Evolutionary conservation across 1,139 yeast genomes (phyloP).

Genomic region (Geotrichum siamense): DNA sequence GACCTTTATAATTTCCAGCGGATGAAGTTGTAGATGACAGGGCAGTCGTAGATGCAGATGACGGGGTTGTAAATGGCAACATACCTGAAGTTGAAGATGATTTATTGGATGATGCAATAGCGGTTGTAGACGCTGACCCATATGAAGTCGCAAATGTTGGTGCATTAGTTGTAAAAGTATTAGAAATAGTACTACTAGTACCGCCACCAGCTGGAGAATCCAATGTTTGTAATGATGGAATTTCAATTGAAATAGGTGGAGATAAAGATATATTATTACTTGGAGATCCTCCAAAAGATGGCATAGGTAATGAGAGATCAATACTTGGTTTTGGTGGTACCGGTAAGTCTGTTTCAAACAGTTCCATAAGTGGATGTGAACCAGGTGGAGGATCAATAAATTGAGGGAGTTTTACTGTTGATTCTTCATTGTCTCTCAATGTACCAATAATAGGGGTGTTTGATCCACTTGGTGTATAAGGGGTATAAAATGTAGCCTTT

Average conservation of each 20-base stretch:
- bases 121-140: neutral
- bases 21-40: neutral
- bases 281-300: neutral
- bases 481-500: neutral
- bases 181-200: too few species aligned
- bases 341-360: conserved; percentile 12
- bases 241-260: conserved; percentile 40
- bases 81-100: too few species aligned
- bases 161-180: too few species aligned
- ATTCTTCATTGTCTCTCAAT: neutral
- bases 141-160: too few species aligned
- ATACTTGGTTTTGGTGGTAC: neutral
- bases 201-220: conserved; percentile 34
- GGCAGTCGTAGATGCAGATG: conserved; percentile 6
- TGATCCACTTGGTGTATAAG: conserved; percentile 1
- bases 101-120: too few species aligned
- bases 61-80: too few species aligned
- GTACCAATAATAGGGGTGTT: neutral
- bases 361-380: conserved; percentile 16
- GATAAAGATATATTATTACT: neutral
- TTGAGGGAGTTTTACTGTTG: neutral
- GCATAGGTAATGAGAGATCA: conserved; percentile 2
- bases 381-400: conserved; percentile 1
- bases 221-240: conserved; percentile 43
- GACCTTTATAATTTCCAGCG: neutral